Evolutionary conservation across 2,329 filamentous ascomycete genomes (phyloP).

Genomic region (Fulvia fulva): DNA sequence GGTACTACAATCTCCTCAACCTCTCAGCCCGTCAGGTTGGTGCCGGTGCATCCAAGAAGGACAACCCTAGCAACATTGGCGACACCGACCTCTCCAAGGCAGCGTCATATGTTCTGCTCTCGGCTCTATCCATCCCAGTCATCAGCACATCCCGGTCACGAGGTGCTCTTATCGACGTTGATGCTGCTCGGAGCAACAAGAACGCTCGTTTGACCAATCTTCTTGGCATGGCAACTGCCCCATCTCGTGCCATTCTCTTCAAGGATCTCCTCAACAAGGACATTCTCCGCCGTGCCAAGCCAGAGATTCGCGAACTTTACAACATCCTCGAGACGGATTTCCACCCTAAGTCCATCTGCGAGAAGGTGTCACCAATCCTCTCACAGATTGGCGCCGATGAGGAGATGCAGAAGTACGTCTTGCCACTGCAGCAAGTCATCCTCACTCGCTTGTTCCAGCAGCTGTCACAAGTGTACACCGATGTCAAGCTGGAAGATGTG

Average conservation of each 20-base stretch:
- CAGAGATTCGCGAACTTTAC: slow-evolving; percentile 95
- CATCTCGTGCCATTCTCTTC: slow-evolving; percentile 86
- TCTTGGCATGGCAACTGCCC: slow-evolving; percentile 84
- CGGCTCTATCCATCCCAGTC: slow-evolving; percentile 94
- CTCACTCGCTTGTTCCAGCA: slow-evolving; percentile 98
- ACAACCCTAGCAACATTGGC: slow-evolving; percentile 77
- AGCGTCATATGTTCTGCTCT: slow-evolving; percentile 91
- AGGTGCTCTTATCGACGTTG: slow-evolving; percentile 91
- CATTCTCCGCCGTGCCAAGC: slow-evolving; percentile 83
- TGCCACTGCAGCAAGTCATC: slow-evolving; percentile 96
- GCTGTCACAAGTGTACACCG: slow-evolving; percentile 97
- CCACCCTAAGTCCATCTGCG: slow-evolving; percentile 96
- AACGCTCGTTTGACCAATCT: slow-evolving; percentile 95
- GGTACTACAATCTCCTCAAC: slow-evolving; percentile 94
- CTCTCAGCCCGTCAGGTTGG: slow-evolving; percentile 81
- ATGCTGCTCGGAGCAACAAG: slow-evolving; percentile 97
- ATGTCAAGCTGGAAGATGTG: slow-evolving; percentile 89
- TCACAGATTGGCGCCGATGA: slow-evolving; percentile 87
- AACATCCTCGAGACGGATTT: slow-evolving; percentile 99
- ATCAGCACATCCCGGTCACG: slow-evolving; percentile 97
- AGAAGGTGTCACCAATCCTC: slow-evolving; percentile 96
- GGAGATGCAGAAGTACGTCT: slow-evolving; percentile 96
- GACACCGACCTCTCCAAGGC: slow-evolving; percentile 91
- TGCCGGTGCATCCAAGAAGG: slow-evolving; percentile 81
- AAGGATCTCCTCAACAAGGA: slow-evolving; percentile 94